Base-by-base conservation (phyloP, 768 basidiomycete genomes). In the Mycena crocata region DNA sequence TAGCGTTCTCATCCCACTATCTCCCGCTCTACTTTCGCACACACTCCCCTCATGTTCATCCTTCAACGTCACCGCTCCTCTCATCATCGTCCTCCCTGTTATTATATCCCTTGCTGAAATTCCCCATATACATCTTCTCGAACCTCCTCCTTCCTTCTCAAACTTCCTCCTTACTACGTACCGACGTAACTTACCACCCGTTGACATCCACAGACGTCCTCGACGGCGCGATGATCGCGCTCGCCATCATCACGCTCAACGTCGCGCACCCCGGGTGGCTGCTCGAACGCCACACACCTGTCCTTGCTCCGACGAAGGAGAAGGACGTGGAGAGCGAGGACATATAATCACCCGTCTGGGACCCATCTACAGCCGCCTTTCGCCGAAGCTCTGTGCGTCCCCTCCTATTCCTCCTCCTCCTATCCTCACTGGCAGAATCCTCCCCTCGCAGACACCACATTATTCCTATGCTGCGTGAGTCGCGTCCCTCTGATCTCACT, bases 301-400 rank as follows among this genome's bases (percentile, higher is more conserved):
- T 37, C 37, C 17, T 37, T 17, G 9, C 37, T 42, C 17, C 17
- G 17, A 42, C 40, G 7, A 5, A 42, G 17, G n/a, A 17, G 9
- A 42, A 42, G 40, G 40, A 42, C 17, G 40, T 42, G 40, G 40
- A 42, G 40, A 42, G 40, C 40, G 40, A 42, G 85, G 84, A 3
- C 74, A 74, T 17, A 80, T 89, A 42, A 84, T 88, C 23, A 51
- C 65, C 2, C 71, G 69, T 0, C 70, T 89, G 1, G 89, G 89
- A 0, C 59, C 79, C 0, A 70, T 75, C 24, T 90, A 87, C 72
- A 88, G 87, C 68, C 81, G 87, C 1, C 74, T 90, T 10, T 73
- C 73, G 13, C 80, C 84, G 0, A 80, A 76, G 51, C 75, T 72
- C 68, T 84, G 83, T 85, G 68, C 60, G 82, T 75, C 5, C 23